Percentiles rank a stretch among this genome's conserved stretches.
Evolutionary conservation across 768 basidiomycete species (phyloP).

Genomic region (Mycena floridula): DNA sequence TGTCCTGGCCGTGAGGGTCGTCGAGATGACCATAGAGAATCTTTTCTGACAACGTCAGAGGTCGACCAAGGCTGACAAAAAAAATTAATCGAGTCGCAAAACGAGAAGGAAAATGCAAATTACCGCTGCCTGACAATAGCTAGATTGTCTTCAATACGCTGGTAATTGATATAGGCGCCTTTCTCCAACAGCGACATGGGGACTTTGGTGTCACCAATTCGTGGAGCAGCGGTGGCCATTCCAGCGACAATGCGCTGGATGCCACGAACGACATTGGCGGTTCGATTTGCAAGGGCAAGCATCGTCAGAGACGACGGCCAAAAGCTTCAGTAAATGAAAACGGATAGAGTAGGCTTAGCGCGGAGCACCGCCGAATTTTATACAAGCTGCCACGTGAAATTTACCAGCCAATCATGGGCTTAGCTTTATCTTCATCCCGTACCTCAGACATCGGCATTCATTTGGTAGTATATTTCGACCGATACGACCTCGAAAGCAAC

Average conservation of each 20-base stretch:
- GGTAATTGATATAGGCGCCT: slow-evolving; percentile 85
- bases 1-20: slow-evolving; percentile 86
- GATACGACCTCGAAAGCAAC: no score
- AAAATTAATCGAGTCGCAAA: no score
- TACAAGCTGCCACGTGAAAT: no score
- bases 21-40: slow-evolving; percentile 97
- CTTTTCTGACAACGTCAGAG: slow-evolving; percentile 93
- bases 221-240: slow-evolving; percentile 75
- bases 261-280: slow-evolving; percentile 46
- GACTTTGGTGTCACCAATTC: slow-evolving; percentile 88
- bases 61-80: slow-evolving; percentile 67
- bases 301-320: slow-evolving; percentile 42
- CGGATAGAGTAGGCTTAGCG: no score
- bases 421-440: no score
- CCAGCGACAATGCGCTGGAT: slow-evolving; percentile 52
- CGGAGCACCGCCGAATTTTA: no score
- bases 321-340: no score
- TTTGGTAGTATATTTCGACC: no score
- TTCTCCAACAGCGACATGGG: slow-evolving; percentile 84
- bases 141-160: slow-evolving; percentile 97
- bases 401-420: no score
- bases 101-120: background rate
- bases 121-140: slow-evolving; percentile 81
- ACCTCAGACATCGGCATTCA: no score
- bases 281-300: slow-evolving; percentile 52